These are phyloP conservation scores for Melaleuca alternifolia DNA, from an alignment of 345 rosid genomes.

Conservation along the genomic window DNA sequence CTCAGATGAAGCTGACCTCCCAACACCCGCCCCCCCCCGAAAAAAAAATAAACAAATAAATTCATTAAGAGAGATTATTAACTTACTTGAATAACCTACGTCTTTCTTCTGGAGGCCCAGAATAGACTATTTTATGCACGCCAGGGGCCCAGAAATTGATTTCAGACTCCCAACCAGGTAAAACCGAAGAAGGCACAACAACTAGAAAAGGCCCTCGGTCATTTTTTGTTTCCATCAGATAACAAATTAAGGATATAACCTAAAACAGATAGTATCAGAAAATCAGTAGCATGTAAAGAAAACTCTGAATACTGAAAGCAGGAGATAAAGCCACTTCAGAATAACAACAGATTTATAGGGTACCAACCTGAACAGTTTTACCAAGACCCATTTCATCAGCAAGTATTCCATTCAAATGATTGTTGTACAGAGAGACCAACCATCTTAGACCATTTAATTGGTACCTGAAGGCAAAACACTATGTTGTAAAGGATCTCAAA, in stretches of 20 bases:
- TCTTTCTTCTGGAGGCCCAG: conserved; percentile 91
- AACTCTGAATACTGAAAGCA: neutral
- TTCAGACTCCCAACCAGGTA: conserved; percentile 87
- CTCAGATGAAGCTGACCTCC: neutral
- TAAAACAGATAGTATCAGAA: conserved; percentile 7
- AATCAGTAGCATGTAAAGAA: neutral
- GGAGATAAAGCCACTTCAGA: neutral
- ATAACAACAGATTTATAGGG: neutral
- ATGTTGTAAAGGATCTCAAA: neutral
- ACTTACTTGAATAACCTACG: conserved; percentile 79
- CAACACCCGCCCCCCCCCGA: neutral
- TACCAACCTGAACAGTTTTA: conserved; percentile 81
- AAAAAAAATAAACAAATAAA: neutral
- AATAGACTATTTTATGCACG: conserved; percentile 60
- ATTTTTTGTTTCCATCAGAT: conserved; percentile 83
- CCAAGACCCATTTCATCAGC: conserved; percentile 99
- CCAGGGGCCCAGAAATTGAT: conserved; percentile 82
- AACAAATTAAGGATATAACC: conserved; percentile 81
- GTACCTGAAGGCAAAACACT: conserved; percentile 36
- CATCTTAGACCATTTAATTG: conserved; percentile 93
- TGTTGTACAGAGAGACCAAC: conserved; percentile 84
- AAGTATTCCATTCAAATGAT: conserved; percentile 83
- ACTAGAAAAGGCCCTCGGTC: conserved; percentile 92
- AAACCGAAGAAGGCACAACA: conserved; percentile 88
- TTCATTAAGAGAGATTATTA: neutral